Evolutionary conservation across 331 rosid genomes (phyloP).

Genomic region (Rhamnella rubrinervis): DNA sequence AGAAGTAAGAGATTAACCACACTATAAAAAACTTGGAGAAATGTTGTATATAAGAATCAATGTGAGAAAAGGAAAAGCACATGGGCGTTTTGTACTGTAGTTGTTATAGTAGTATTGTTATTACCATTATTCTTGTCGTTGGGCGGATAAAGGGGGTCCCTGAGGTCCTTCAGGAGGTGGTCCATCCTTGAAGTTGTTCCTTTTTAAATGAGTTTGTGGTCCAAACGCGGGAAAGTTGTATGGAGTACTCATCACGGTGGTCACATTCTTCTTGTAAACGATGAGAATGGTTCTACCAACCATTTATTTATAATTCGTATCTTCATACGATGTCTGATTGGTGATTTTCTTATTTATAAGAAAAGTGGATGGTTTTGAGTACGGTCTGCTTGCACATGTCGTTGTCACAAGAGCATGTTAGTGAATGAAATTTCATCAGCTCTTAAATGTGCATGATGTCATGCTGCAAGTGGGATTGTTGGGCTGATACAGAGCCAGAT

Average conservation of each 20-base stretch:
- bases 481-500: conserved; percentile 1
- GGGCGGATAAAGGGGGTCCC: conserved; percentile 12
- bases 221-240: conserved; percentile 44
- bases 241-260: conserved; percentile 30
- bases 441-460: conserved; percentile 18
- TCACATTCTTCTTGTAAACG: conserved; percentile 21
- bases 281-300: conserved; percentile 15
- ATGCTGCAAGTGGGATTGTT: conserved; percentile 1
- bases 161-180: conserved; percentile 50
- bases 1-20: neutral
- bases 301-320: conserved; percentile 1
- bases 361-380: conserved; percentile 12
- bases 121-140: neutral
- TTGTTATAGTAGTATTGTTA: neutral
- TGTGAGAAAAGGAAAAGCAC: conserved; percentile 24
- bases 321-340: neutral
- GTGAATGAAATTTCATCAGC: conserved; percentile 7
- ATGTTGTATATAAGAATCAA: conserved; percentile 9
- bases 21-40: neutral
- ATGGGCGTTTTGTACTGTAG: conserved; percentile 24
- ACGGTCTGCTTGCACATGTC: conserved; percentile 1
- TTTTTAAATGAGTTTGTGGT: conserved; percentile 51
- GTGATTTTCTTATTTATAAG: neutral
- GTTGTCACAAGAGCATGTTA: conserved; percentile 6
- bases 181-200: conserved; percentile 45